Conservation (phyloP, 2,329 filamentous ascomycete genomes). For the Aureobasidium sp. region DNA sequence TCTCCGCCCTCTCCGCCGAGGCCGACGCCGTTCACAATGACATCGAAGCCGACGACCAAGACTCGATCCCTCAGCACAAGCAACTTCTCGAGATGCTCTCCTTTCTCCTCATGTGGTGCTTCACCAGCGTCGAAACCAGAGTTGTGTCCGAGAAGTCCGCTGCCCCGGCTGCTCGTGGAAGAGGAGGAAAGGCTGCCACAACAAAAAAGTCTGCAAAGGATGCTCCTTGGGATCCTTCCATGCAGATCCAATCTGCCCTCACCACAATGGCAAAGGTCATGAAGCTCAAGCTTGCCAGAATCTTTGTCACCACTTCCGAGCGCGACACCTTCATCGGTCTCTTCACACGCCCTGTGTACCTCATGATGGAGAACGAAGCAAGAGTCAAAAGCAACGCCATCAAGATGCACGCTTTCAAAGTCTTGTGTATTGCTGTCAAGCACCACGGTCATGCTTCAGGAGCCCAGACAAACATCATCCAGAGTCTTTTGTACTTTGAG, state of each 20-base stretch:
- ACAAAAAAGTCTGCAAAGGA: conserved; percentile 68
- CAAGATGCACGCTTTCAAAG: conserved; percentile 95
- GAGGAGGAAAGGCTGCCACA: conserved; percentile 66
- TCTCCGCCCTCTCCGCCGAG: conserved; percentile 65
- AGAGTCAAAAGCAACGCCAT: conserved; percentile 82
- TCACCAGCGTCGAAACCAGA: conserved; percentile 89
- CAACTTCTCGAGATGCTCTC: conserved; percentile 87
- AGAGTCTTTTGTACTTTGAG: conserved; percentile 96
- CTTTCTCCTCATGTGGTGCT: conserved; percentile 90
- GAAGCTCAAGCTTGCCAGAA: conserved; percentile 82
- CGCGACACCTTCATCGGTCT: conserved; percentile 90
- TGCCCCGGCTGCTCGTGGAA: conserved; percentile 59
- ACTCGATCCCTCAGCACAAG: conserved; percentile 73
- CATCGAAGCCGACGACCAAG: conserved; percentile 86
- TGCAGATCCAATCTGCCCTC: conserved; percentile 79
- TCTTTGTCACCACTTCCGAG: conserved; percentile 94
- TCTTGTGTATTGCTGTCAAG: conserved; percentile 92
- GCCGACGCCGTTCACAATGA: conserved; percentile 80
- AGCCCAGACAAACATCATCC: conserved; percentile 94
- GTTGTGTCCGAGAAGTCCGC: conserved; percentile 76
- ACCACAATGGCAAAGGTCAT: conserved; percentile 95
- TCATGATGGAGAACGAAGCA: conserved; percentile 89
- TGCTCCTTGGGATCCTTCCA: conserved; percentile 77
- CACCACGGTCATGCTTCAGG: conserved; percentile 96
- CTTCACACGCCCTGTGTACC: conserved; percentile 86